Percentiles rank a stretch among this genome's conserved stretches.
Evolutionary conservation across 2,329 filamentous ascomycete genomes (phyloP).

Genomic region (Ascochyta koolunga): DNA sequence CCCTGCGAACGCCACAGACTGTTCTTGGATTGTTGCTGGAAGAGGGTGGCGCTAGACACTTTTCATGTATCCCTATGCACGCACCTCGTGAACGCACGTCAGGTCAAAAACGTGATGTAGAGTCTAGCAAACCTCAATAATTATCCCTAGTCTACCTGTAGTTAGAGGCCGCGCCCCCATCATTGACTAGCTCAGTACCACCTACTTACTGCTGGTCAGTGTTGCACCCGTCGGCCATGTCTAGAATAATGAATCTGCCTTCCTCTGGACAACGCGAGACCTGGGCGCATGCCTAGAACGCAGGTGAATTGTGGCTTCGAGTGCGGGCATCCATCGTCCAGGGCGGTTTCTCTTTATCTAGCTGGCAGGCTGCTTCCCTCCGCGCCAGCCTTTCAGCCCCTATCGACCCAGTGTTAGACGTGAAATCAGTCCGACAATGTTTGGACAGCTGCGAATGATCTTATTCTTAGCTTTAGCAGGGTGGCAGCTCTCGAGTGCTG

Average conservation of each 20-base stretch:
- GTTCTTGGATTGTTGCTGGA: neutral
- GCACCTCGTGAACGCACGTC: neutral
- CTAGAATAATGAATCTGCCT: conserved; percentile 10
- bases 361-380: neutral
- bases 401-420: neutral
- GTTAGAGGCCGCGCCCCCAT: conserved; percentile 5
- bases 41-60: neutral
- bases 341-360: conserved; percentile 7
- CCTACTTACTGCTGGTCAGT: conserved; percentile 4
- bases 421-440: conserved; percentile 20
- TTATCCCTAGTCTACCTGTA: conserved; percentile 1
- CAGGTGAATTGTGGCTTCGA: conserved; percentile 16
- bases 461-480: conserved; percentile 22
- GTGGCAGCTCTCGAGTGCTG: conserved; percentile 21
- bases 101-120: neutral
- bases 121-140: neutral
- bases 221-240: conserved; percentile 9
- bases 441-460: conserved; percentile 16
- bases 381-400: neutral
- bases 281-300: conserved; percentile 5
- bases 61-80: neutral
- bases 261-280: conserved; percentile 14
- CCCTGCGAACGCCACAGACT: neutral
- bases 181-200: conserved; percentile 1
- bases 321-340: conserved; percentile 4